A percentile compares a stretch with the other conserved stretches of the same genome.
phyloP scores from a whole-genome alignment of 768 basidiomycete species.

The Hemileccinum impolitum region DNA sequence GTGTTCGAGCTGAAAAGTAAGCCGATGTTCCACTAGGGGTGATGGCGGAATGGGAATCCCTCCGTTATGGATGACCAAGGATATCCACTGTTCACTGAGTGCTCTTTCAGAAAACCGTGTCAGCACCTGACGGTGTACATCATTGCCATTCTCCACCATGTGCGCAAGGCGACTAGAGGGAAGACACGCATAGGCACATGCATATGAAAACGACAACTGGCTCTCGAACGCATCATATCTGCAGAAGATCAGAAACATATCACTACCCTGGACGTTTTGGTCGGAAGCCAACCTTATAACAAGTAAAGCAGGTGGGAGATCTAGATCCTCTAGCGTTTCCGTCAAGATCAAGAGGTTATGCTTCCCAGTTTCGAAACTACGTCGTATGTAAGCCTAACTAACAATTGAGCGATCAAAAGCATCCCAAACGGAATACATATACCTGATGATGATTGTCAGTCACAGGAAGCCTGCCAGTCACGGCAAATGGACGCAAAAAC shows the following conservation, averaged over 20 bases:
- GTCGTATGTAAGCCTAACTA: constrained; percentile 45
- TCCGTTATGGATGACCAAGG: constrained; percentile 36
- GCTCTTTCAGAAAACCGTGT: constrained; percentile 39
- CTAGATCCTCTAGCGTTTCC: constrained; percentile 56
- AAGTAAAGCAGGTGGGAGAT: constrained; percentile 51
- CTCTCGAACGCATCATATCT: constrained; percentile 52
- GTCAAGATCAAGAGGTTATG: constrained; percentile 65
- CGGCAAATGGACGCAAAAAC: constrained; percentile 53
- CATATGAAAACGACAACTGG: constrained; percentile 56
- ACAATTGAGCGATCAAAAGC: constrained; percentile 5
- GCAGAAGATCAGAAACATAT: constrained; percentile 6
- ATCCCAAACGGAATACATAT: constrained; percentile 2
- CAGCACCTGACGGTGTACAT: constrained; percentile 52
- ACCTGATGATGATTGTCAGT: constrained; percentile 35
- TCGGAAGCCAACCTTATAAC: constrained; percentile 53
- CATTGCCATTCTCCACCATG: constrained; percentile 59
- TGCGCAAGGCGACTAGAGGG: constrained; percentile 54
- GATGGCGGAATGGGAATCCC: constrained; percentile 42
- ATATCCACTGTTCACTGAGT: constrained; percentile 49
- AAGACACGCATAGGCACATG: constrained; percentile 46
- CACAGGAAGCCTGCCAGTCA: constrained; percentile 38
- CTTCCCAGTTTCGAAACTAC: constrained; percentile 49
- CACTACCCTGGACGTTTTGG: neutral
- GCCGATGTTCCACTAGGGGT: constrained; percentile 36
- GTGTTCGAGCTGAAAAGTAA: constrained; percentile 48